Conservation (phyloP, 139 green algal genomes). For the Micractinium sp. region DNA sequence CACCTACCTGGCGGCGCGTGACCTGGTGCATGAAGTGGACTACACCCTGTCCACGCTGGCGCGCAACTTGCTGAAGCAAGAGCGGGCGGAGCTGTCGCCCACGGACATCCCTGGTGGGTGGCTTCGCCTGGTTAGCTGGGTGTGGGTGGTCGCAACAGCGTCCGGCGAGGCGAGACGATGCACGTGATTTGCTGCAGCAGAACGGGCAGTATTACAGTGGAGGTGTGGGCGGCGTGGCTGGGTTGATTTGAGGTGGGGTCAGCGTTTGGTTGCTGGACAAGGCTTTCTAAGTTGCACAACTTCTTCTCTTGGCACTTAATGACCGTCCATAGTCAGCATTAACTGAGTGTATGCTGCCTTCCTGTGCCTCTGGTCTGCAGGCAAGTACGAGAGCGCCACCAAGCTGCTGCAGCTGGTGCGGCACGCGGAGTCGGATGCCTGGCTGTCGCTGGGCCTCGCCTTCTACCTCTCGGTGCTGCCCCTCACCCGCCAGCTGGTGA, state of each 20-base stretch:
- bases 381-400: slow-evolving; percentile 53
- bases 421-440: slow-evolving; percentile 89
- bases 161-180: too few relatives aligned
- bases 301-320: too few relatives aligned
- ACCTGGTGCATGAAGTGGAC: slow-evolving; percentile 93
- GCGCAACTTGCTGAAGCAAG: slow-evolving; percentile 78
- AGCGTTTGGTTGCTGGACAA: too few relatives aligned
- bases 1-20: slow-evolving; percentile 92
- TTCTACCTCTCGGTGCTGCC: slow-evolving; percentile 83
- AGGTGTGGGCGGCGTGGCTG: too few relatives aligned
- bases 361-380: slow-evolving; percentile 19
- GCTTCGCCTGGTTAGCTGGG: too few relatives aligned
- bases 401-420: slow-evolving; percentile 79
- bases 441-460: slow-evolving; percentile 87
- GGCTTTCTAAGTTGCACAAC: too few relatives aligned
- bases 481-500: slow-evolving; percentile 82
- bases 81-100: slow-evolving; percentile 71
- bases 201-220: too few relatives aligned
- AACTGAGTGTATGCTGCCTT: too few relatives aligned
- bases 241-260: too few relatives aligned
- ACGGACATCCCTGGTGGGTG: slow-evolving; percentile 56
- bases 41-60: slow-evolving; percentile 93
- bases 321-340: too few relatives aligned
- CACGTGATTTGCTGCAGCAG: too few relatives aligned
- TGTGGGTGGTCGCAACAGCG: too few relatives aligned